A percentile compares a stretch with the other conserved stretches of the same genome.
phyloP scores from a whole-genome alignment of 345 rosid genomes.

The Lepidium aucheri region DNA sequence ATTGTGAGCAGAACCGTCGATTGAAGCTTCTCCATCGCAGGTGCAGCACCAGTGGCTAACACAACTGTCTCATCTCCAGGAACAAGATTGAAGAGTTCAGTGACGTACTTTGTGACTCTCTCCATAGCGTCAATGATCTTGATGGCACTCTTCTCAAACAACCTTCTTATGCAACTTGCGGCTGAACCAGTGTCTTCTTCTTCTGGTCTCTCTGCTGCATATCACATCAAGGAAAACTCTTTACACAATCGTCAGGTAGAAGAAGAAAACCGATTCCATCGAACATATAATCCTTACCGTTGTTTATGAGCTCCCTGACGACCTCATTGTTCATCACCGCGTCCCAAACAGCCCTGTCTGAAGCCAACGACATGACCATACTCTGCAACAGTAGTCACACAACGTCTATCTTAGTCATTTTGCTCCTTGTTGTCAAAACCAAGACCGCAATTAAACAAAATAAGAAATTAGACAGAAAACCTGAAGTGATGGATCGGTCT shows the following conservation, averaged over 20 bases:
- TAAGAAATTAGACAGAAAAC: conserved; percentile 28
- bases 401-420: neutral
- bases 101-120: conserved; percentile 40
- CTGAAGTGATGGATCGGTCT: conserved; percentile 79
- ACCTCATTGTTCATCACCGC: conserved; percentile 75
- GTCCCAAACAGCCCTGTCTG: conserved; percentile 82
- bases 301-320: conserved; percentile 53
- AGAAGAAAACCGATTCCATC: neutral
- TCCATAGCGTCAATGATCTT: conserved; percentile 42
- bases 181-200: conserved; percentile 31
- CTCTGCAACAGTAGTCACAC: conserved; percentile 13
- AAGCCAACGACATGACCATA: conserved; percentile 75
- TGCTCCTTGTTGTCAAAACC: neutral
- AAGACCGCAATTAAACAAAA: neutral
- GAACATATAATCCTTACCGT: neutral
- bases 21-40: conserved; percentile 54
- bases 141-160: conserved; percentile 41
- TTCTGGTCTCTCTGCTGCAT: conserved; percentile 30
- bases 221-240: neutral
- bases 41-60: conserved; percentile 26
- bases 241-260: neutral
- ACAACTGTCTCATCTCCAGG: conserved; percentile 24
- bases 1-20: conserved; percentile 59
- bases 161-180: conserved; percentile 35
- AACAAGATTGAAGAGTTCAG: conserved; percentile 36